Evolutionary conservation across 1,284 basidiomycete species (phyloP).

Genomic region (Apiotrichum brassicae): DNA sequence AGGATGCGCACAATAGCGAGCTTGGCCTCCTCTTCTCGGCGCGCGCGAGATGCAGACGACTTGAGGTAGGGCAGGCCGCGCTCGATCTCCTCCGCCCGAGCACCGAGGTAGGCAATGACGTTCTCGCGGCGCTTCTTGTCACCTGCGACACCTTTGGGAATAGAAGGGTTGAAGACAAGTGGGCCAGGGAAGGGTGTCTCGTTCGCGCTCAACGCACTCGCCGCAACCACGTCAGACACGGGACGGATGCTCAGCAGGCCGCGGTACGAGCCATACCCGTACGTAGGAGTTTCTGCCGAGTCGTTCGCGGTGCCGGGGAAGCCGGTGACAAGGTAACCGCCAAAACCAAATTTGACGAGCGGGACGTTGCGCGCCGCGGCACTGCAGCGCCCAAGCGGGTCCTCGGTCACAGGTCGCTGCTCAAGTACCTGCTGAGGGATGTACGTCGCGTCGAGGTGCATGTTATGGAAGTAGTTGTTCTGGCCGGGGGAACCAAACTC

Average conservation of each 20-base stretch:
- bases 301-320: constrained; percentile 73
- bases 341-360: constrained; percentile 80
- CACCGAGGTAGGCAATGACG: constrained; percentile 68
- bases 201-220: constrained; percentile 58
- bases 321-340: constrained; percentile 75
- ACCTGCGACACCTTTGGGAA: constrained; percentile 55
- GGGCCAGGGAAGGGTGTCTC: constrained; percentile 72
- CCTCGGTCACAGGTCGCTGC: constrained; percentile 55
- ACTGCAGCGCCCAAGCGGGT: constrained; percentile 68
- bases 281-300: constrained; percentile 54
- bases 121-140: constrained; percentile 75
- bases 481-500: constrained; percentile 27
- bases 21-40: constrained; percentile 65
- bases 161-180: constrained; percentile 66
- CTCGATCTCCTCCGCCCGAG: constrained; percentile 67
- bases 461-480: constrained; percentile 53
- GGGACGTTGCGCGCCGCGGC: constrained; percentile 57
- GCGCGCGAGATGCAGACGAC: constrained; percentile 49
- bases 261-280: constrained; percentile 54
- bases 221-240: constrained; percentile 62
- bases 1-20: constrained; percentile 67
- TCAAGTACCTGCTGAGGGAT: constrained; percentile 42
- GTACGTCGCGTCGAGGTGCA: constrained; percentile 63
- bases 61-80: constrained; percentile 66
- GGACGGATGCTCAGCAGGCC: constrained; percentile 62